Evolutionary conservation across 805 yeast genomes (phyloP).

Genomic region (Kodamaea neixiangensis): DNA sequence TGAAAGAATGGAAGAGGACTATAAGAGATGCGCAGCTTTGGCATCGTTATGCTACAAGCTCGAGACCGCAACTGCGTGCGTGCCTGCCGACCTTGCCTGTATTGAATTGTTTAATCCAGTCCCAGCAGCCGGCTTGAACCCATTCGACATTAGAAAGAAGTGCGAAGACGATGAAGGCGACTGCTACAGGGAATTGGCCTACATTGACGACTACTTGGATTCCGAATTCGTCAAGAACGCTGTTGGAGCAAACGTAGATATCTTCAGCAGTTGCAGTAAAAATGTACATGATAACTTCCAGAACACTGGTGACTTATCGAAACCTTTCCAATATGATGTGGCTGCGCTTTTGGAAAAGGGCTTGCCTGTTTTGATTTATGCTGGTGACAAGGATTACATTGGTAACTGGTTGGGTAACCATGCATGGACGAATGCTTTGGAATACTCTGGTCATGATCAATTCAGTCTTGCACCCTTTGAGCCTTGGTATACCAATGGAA

Average conservation of each 20-base stretch:
- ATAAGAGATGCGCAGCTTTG: slow-evolving; percentile 36
- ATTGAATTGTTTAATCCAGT: slow-evolving; percentile 33
- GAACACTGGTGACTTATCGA: slow-evolving; percentile 65
- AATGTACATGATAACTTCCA: slow-evolving; percentile 51
- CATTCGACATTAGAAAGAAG: slow-evolving; percentile 60
- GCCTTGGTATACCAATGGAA: slow-evolving; percentile 21
- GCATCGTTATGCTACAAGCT: slow-evolving; percentile 32
- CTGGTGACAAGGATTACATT: slow-evolving; percentile 48
- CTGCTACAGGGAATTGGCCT: slow-evolving; percentile 54
- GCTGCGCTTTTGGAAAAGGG: slow-evolving; percentile 39
- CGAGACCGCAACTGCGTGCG: slow-evolving; percentile 37
- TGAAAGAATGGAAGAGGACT: slow-evolving; percentile 34
- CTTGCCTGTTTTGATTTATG: slow-evolving; percentile 44
- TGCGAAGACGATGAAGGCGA: slow-evolving; percentile 52
- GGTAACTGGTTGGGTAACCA: slow-evolving; percentile 49
- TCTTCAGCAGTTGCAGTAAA: slow-evolving; percentile 49
- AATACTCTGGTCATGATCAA: slow-evolving; percentile 20
- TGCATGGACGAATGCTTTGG: slow-evolving; percentile 36
- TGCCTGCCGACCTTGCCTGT: slow-evolving; percentile 41
- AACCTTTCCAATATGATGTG: slow-evolving; percentile 69
- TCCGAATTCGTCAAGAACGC: slow-evolving; percentile 53
- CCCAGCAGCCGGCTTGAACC: slow-evolving; percentile 55
- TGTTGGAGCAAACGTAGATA: slow-evolving; percentile 57
- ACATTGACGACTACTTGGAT: slow-evolving; percentile 55
- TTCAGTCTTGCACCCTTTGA: slow-evolving; percentile 19